Evolutionary conservation across 73 alveolate genomes (phyloP).

Genomic region (Tetrahymena malaccensis): DNA sequence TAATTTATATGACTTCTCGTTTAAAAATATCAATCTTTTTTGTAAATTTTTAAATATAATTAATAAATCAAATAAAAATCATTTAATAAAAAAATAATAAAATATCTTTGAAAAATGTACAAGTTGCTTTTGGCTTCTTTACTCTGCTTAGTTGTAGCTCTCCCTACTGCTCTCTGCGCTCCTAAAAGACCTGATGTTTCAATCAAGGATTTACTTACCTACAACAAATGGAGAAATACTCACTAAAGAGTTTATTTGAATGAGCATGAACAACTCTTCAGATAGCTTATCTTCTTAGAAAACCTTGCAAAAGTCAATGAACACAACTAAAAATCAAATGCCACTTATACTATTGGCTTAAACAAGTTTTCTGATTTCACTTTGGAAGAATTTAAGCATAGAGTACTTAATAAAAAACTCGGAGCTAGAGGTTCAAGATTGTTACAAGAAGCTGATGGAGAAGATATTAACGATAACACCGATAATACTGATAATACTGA

Average conservation of each 20-base stretch:
- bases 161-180: too few species aligned
- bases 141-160: too few species aligned
- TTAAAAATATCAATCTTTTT: too few species aligned
- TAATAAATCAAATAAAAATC: too few species aligned
- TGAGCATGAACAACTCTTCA: neutral
- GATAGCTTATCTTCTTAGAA: neutral
- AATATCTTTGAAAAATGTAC: too few species aligned
- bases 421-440: neutral
- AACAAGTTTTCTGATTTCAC: constrained; percentile 21
- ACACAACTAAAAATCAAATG: neutral
- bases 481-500: neutral
- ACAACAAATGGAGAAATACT: neutral
- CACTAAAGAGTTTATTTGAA: neutral
- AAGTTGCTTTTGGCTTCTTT: too few species aligned
- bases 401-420: neutral
- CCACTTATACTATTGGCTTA: neutral
- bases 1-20: too few species aligned
- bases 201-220: too few species aligned
- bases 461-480: neutral
- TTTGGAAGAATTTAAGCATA: constrained; percentile 16
- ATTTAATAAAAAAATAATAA: too few species aligned
- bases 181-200: too few species aligned
- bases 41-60: too few species aligned
- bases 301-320: neutral
- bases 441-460: too few species aligned